A percentile compares a stretch with the other conserved stretches of the same genome.
Conservation (phyloP, 108 stramenopile genomes). For the Discostella stelligeroides region DNA sequence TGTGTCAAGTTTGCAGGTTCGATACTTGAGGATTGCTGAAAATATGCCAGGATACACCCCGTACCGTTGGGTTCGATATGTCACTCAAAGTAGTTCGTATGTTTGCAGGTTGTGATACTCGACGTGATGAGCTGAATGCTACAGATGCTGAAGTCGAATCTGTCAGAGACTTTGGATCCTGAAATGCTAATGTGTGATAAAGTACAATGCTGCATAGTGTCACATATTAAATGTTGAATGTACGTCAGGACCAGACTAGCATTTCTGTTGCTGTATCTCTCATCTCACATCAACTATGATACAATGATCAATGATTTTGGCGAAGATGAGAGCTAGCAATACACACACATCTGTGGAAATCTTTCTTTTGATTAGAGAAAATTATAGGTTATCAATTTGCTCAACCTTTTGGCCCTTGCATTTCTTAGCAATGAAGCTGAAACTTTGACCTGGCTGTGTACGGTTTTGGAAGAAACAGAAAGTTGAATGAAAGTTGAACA, state of each 20-base stretch:
- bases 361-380: no score
- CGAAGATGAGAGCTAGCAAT: no score
- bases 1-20: constrained; percentile 96
- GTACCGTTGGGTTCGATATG: constrained; percentile 99
- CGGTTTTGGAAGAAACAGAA: background rate
- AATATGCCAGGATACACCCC: constrained; percentile 96
- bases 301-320: no score
- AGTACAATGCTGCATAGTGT: no score
- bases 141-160: background rate
- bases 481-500: background rate
- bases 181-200: no score
- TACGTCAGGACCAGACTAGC: no score
- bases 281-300: no score
- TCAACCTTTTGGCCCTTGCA: constrained; percentile 73
- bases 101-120: constrained; percentile 88
- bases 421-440: constrained; percentile 74
- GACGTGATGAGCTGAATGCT: constrained; percentile 2
- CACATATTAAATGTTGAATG: no score
- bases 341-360: no score
- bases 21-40: constrained; percentile 97
- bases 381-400: constrained; percentile 16
- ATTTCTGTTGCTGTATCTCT: no score
- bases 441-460: constrained; percentile 71
- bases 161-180: background rate
- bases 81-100: constrained; percentile 96